These are phyloP conservation scores for Alternaria incomplexa DNA, from an alignment of 2,329 filamentous ascomycete genomes.

Conservation along the genomic window DNA sequence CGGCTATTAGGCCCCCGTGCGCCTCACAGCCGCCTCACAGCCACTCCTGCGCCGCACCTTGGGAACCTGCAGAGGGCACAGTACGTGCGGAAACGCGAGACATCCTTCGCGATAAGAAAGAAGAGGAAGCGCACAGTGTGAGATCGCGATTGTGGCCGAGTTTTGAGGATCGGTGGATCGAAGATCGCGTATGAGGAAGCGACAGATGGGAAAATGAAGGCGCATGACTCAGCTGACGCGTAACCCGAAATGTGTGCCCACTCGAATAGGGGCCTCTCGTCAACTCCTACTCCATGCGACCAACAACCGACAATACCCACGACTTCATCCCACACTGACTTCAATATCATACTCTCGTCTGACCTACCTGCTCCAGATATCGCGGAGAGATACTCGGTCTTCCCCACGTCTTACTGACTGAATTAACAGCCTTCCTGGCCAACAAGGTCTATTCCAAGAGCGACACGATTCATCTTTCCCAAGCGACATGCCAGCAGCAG, in stretches of 20 bases:
- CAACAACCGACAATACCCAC: background rate
- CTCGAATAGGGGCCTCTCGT: background rate
- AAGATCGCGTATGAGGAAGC: background rate
- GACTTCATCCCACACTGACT: background rate
- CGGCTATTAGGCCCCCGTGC: slow-evolving; percentile 8
- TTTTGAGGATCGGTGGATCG: background rate
- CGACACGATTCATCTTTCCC: background rate
- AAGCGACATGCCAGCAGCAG: background rate
- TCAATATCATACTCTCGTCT: background rate
- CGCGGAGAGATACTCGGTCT: background rate
- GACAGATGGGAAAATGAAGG: background rate
- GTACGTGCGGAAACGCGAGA: background rate
- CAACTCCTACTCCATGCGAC: background rate
- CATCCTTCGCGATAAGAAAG: background rate
- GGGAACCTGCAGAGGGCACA: background rate
- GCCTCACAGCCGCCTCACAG: slow-evolving; percentile 1
- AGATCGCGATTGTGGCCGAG: background rate
- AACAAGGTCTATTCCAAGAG: background rate
- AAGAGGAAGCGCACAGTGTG: background rate
- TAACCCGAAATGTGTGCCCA: slow-evolving; percentile 2
- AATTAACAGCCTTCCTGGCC: background rate
- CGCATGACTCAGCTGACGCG: slow-evolving; percentile 7
- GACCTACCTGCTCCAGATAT: background rate
- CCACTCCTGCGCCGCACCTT: slow-evolving; percentile 6
- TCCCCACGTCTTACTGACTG: background rate